Evolutionary conservation across 108 stramenopile genomes (phyloP), one percentile per base, ranked within the genome.

Genomic region (Skeletonema potamos): DNA sequence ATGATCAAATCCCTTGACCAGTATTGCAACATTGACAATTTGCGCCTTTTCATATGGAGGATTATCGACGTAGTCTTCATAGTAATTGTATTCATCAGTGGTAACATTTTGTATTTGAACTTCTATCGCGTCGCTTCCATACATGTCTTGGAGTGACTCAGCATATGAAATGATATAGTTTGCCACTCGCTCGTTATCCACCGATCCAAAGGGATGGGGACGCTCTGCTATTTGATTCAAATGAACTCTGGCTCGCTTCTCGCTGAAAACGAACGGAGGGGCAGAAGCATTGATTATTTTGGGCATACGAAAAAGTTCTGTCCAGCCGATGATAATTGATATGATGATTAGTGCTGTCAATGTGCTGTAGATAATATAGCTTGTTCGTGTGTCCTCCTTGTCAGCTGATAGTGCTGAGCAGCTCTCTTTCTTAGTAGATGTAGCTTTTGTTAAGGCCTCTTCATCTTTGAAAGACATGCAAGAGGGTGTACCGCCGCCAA

Each of bases 151-250:
- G 46, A 48, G 46, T 48, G 46, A 48, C 18, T 18, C 7, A 22
- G 46, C 46, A n/a, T 48, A 48, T 48, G 46, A 48, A 48, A 48
- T 48, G 17, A 48, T 48, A 8, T 48, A 48, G 46, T 48, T 48
- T 1, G 46, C 46, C 46, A 48, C 46, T 20, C 46, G 1, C 39
- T 41, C 39, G 11, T 41, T 41, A 41, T 41, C 39, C 39, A 2
- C 39, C 46, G 46, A 22, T 7, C 20, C 46, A 48, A 22, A 22
- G 8, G 46, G 46, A 15, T 22, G 46, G 6, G 46, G 46, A 48
- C 20, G 46, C 20, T 48, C 3, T 48, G 46, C 46, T 48, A 48
- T 48, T 48, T 48, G 20, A 48, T 18, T 22, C 20, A 48, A 48
- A 48, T 48, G 46, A 1, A 48, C 1, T 20, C 46, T 48, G 12